A percentile compares a stretch with the other conserved stretches of the same genome.
Conservation (phyloP, 78 protist species). For the Speleostelium caveatum region DNA sequence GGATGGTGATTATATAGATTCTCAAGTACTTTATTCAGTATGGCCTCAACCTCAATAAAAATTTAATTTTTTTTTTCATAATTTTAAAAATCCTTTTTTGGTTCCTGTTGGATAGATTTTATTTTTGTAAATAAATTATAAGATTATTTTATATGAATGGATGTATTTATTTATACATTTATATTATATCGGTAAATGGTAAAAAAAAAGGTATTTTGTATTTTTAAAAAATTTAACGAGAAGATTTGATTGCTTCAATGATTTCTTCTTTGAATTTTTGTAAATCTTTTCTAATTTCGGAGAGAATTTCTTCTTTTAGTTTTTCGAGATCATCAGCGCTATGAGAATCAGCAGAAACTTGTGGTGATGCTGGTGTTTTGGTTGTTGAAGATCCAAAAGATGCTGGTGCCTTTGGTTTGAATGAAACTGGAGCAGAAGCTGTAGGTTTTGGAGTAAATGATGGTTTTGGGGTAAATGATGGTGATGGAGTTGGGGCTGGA, state of each 20-base stretch:
- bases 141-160: no score
- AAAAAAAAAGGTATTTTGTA: no score
- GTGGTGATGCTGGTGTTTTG: constrained; percentile 28
- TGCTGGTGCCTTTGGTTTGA: constrained; percentile 41
- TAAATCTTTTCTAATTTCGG: constrained; percentile 57
- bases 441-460: constrained; percentile 2
- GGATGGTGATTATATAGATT: no score
- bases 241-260: constrained; percentile 66
- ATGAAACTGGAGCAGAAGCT: background rate
- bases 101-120: no score
- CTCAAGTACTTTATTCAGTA: no score
- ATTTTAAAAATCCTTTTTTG: no score
- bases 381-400: constrained; percentile 26
- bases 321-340: constrained; percentile 65
- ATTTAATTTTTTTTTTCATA: no score
- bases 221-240: no score
- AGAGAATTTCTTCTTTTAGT: constrained; percentile 69
- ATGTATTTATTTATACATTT: no score
- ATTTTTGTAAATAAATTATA: no score
- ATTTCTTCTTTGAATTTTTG: constrained; percentile 67
- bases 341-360: constrained; percentile 10
- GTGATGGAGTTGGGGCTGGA: constrained; percentile 20
- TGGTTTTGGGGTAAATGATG: constrained; percentile 4
- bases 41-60: no score
- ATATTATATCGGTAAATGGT: no score